Percentiles rank a stretch among this genome's conserved stretches.
Evolutionary conservation across 75 land plant species (phyloP).

Genomic region (Gnetum montanum): DNA sequence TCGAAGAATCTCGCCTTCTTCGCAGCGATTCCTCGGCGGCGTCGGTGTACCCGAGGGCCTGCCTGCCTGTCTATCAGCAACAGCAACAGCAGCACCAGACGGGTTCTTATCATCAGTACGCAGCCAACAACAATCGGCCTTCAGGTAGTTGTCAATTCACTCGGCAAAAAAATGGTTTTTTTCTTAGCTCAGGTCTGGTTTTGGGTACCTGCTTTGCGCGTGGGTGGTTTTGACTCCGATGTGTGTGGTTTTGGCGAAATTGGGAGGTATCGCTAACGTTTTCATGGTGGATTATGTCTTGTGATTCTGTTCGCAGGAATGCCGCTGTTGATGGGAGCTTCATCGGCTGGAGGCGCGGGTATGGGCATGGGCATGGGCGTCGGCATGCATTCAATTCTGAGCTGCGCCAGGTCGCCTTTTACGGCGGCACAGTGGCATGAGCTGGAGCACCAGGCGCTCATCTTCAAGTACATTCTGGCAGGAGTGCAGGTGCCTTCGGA

Average conservation of each 20-base stretch:
- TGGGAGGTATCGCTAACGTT: too few species aligned
- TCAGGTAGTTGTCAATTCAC: neutral
- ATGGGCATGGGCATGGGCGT: neutral
- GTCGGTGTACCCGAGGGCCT: neutral
- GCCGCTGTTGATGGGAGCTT: neutral
- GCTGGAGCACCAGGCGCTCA: slow-evolving; percentile 78
- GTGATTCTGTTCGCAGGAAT: neutral
- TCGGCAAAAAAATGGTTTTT: neutral
- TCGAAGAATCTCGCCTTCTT: neutral
- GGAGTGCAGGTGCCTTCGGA: slow-evolving; percentile 59
- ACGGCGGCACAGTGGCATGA: slow-evolving; percentile 73
- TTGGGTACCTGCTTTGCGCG: neutral
- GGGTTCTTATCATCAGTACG: slow-evolving; percentile 1
- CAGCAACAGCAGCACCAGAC: neutral
- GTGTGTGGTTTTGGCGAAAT: too few species aligned
- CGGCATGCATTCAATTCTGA: neutral
- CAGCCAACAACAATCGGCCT: neutral
- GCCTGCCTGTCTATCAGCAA: neutral
- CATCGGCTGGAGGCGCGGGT: neutral
- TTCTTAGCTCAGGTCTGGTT: neutral
- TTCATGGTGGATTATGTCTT: too few species aligned
- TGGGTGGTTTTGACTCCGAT: neutral
- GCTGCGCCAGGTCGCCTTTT: slow-evolving; percentile 26
- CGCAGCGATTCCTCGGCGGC: slow-evolving; percentile 1
- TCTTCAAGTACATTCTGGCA: slow-evolving; percentile 71